Evolutionary conservation across 2,329 filamentous ascomycete genomes (phyloP).

Genomic region (Fusarium sulawesiense): DNA sequence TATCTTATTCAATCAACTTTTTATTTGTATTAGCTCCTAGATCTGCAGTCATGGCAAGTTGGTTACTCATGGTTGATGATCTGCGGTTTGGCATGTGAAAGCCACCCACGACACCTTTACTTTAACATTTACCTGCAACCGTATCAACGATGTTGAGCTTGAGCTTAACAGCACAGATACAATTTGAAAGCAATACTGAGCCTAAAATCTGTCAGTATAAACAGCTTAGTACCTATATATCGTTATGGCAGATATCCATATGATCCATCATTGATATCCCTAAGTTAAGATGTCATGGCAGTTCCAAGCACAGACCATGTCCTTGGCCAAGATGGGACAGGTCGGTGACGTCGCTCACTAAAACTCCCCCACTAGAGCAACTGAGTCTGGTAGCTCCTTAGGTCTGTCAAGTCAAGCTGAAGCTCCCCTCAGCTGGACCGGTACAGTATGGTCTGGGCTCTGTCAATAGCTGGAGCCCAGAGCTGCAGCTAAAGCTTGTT

Average conservation of each 20-base stretch:
- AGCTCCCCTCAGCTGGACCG: constrained; percentile 21
- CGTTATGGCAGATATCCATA: too few relatives aligned
- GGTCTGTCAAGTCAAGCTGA: constrained; percentile 11
- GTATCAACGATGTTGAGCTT: background rate
- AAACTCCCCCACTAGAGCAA: constrained; percentile 13
- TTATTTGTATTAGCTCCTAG: background rate
- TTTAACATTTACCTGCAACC: background rate
- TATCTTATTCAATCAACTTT: background rate
- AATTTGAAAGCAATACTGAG: background rate
- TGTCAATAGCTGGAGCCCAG: background rate
- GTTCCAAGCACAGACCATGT: constrained; percentile 16
- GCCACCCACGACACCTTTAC: background rate
- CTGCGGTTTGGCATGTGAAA: constrained; percentile 17
- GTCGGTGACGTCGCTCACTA: constrained; percentile 38
- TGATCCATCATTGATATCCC: background rate
- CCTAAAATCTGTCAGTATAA: too few relatives aligned
- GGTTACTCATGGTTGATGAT: background rate
- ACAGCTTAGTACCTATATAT: too few relatives aligned
- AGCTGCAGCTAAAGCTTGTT: constrained; percentile 41
- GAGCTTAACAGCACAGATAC: background rate
- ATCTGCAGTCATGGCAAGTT: background rate
- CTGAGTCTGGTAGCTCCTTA: too few relatives aligned
- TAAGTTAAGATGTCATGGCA: background rate
- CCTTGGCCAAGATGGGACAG: background rate
- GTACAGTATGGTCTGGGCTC: background rate